Conservation (phyloP, 208 protist species). For the Leptomonas pyrrhocoris region DNA sequence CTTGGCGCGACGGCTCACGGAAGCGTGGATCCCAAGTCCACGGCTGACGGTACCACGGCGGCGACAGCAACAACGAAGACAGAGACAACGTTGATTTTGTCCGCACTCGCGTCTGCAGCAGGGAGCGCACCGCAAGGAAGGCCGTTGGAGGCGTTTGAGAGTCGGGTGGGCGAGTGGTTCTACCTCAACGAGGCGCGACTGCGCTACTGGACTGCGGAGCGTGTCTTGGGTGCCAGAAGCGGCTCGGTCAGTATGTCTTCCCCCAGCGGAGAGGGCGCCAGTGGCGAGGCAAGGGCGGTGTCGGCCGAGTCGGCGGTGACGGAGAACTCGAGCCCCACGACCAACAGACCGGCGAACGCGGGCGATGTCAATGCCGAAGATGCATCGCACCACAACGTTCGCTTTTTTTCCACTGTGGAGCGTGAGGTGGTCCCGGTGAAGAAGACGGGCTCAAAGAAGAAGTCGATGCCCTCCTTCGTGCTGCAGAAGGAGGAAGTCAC, state of each 20-base stretch:
- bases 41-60: neutral
- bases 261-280: neutral
- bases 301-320: neutral
- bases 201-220: slow-evolving; percentile 6
- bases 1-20: neutral
- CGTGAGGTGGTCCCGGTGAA: slow-evolving; percentile 59
- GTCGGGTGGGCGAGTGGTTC: slow-evolving; percentile 36
- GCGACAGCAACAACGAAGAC: neutral
- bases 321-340: neutral
- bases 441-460: slow-evolving; percentile 37
- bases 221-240: neutral
- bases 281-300: neutral
- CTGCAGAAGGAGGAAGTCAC: slow-evolving; percentile 65
- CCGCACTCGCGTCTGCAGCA: neutral
- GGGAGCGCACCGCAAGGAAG: neutral
- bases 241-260: neutral
- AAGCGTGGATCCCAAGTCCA: neutral
- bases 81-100: neutral
- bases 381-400: slow-evolving; percentile 43
- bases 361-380: neutral
- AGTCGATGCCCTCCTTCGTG: slow-evolving; percentile 24
- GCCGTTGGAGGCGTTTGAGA: neutral
- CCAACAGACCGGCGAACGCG: neutral
- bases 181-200: slow-evolving; percentile 36
- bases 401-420: slow-evolving; percentile 76